Conservation (phyloP, 1,284 basidiomycete genomes). For the Moesziomyces globuligerus region DNA sequence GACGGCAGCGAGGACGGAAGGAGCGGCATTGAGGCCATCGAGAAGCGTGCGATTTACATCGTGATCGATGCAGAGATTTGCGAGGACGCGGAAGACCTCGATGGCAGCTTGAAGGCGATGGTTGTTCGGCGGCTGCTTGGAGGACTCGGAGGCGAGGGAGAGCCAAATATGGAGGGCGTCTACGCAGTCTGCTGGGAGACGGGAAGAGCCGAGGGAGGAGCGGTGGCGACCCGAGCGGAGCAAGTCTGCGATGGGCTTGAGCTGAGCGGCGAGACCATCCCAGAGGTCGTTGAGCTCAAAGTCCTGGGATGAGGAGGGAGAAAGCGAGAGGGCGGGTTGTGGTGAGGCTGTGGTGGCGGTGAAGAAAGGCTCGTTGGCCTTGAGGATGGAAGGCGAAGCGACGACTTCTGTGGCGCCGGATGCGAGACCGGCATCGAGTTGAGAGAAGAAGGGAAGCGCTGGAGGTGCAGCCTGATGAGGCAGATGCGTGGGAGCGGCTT, state of each 20-base stretch:
- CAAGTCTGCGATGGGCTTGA: slow-evolving; percentile 51
- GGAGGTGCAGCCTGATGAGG: background rate
- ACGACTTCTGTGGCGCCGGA: slow-evolving; percentile 19
- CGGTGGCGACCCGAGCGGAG: slow-evolving; percentile 44
- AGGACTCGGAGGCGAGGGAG: slow-evolving; percentile 13
- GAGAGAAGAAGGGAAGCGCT: slow-evolving; percentile 11
- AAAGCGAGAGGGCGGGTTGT: slow-evolving; percentile 18
- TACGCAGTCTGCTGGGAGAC: slow-evolving; percentile 29
- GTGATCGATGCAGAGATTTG: slow-evolving; percentile 61
- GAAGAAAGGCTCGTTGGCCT: slow-evolving; percentile 34
- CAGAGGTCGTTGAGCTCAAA: slow-evolving; percentile 43
- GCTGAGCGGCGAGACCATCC: slow-evolving; percentile 31
- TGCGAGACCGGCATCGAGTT: slow-evolving; percentile 12
- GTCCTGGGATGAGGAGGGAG: slow-evolving; percentile 36
- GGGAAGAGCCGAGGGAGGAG: slow-evolving; percentile 29
- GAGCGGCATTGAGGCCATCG: slow-evolving; percentile 68
- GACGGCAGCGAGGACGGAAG: slow-evolving; percentile 78
- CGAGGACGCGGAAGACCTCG: slow-evolving; percentile 52
- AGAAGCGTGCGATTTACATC: slow-evolving; percentile 41
- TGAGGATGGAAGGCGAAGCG: slow-evolving; percentile 30
- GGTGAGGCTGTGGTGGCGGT: slow-evolving; percentile 2
- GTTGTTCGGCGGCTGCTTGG: slow-evolving; percentile 14
- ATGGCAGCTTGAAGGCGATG: slow-evolving; percentile 38
- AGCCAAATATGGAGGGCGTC: slow-evolving; percentile 45
- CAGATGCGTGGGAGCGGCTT: background rate